A percentile compares a stretch with the other conserved stretches of the same genome.
phyloP scores from a whole-genome alignment of 177 flowering plant genomes.

The Vitis hybrid region DNA sequence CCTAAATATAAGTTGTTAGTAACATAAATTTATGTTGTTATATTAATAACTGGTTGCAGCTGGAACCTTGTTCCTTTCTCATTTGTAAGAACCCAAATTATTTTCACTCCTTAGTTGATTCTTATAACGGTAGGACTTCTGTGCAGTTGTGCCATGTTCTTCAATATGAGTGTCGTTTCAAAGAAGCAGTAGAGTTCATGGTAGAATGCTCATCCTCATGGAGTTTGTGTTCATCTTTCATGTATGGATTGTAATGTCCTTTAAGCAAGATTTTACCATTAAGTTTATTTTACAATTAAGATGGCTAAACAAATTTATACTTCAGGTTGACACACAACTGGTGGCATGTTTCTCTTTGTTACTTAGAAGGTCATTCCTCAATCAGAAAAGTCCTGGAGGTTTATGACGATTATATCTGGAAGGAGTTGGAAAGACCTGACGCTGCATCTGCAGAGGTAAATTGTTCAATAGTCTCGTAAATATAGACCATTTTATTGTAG shows the following conservation, averaged over 20 bases:
- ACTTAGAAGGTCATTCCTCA: constrained; percentile 81
- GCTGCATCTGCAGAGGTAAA: constrained; percentile 62
- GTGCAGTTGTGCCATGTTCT: constrained; percentile 92
- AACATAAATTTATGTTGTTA: too few relatives aligned
- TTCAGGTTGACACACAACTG: constrained; percentile 92
- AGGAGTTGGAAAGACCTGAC: constrained; percentile 73
- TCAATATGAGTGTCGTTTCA: constrained; percentile 75
- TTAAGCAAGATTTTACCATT: background rate
- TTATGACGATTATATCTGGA: constrained; percentile 74
- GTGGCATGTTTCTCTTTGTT: constrained; percentile 99
- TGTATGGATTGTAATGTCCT: constrained; percentile 37
- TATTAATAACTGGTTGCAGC: too few relatives aligned
- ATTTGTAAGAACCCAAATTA: background rate
- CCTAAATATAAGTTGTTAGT: too few relatives aligned
- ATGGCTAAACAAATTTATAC: constrained; percentile 4
- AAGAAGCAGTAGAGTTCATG: constrained; percentile 94
- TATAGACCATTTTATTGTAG: background rate
- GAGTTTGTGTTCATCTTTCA: constrained; percentile 71
- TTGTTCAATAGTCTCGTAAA: constrained; percentile 1
- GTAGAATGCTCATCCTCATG: constrained; percentile 74
- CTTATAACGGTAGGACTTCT: constrained; percentile 5
- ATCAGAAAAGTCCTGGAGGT: constrained; percentile 52
- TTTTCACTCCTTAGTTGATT: background rate
- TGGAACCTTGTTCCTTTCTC: background rate
- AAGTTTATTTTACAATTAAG: background rate